A percentile compares a stretch with the other conserved stretches of the same genome.
Conservation (phyloP, 2,329 filamentous ascomycete species). For the Sclerotinia nivalis region DNA sequence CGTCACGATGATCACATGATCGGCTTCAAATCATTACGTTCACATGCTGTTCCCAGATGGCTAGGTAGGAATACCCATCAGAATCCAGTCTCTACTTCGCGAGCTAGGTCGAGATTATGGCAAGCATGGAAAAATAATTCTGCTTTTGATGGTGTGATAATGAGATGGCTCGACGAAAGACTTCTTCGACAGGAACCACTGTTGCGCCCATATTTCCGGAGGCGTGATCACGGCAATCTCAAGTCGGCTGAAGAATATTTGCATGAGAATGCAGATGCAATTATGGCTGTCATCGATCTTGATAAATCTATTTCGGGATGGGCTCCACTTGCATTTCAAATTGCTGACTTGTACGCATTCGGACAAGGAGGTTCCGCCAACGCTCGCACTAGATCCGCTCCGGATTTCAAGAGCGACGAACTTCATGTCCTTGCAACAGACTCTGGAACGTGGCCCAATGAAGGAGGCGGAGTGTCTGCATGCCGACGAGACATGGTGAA, state of each 20-base stretch:
- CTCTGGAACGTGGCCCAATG: slow-evolving; percentile 40
- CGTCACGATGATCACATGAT: slow-evolving; percentile 54
- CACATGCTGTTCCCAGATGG: slow-evolving; percentile 37
- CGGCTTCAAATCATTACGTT: slow-evolving; percentile 44
- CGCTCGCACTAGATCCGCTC: slow-evolving; percentile 40
- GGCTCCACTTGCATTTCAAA: slow-evolving; percentile 41
- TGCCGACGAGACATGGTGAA: slow-evolving; percentile 54
- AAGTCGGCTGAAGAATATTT: slow-evolving; percentile 46
- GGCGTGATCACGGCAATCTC: slow-evolving; percentile 44
- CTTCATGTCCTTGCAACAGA: slow-evolving; percentile 47
- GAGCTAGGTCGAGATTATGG: slow-evolving; percentile 47
- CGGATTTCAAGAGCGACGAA: slow-evolving; percentile 27
- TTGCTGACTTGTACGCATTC: slow-evolving; percentile 42
- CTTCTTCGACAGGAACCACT: slow-evolving; percentile 45
- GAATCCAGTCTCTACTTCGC: slow-evolving; percentile 45
- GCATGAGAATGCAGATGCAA: slow-evolving; percentile 37
- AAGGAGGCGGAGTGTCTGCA: slow-evolving; percentile 50
- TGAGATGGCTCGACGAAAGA: slow-evolving; percentile 50
- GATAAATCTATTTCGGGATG: slow-evolving; percentile 37
- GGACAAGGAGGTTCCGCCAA: slow-evolving; percentile 43
- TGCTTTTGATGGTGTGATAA: slow-evolving; percentile 49
- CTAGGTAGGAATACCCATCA: slow-evolving; percentile 43
- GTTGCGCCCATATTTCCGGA: slow-evolving; percentile 45
- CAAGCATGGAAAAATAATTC: slow-evolving; percentile 49
- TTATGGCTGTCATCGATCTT: slow-evolving; percentile 40